These are phyloP conservation scores for Lagenaria siceraria DNA, from an alignment of 306 rosid species.

Conservation along the genomic window DNA sequence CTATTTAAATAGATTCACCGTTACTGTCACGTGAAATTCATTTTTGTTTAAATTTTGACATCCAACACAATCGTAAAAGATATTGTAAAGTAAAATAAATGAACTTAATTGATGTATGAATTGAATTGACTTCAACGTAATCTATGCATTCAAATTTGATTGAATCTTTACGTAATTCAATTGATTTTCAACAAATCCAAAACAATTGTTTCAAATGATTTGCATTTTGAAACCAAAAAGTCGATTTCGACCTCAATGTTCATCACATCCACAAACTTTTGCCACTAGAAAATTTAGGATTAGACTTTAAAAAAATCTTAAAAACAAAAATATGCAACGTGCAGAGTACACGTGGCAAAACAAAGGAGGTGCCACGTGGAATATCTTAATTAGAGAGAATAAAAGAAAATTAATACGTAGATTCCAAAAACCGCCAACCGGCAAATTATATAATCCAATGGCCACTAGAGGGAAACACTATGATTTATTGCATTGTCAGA, in stretches of 20 bases:
- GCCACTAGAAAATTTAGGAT: neutral
- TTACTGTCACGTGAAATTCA: too few relatives aligned
- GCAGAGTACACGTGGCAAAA: neutral
- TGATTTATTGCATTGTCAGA: neutral
- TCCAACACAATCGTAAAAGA: too few relatives aligned
- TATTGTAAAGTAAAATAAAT: too few relatives aligned
- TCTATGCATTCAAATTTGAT: too few relatives aligned
- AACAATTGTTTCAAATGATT: too few relatives aligned
- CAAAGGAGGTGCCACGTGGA: neutral
- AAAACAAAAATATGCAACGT: neutral
- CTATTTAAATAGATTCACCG: too few relatives aligned
- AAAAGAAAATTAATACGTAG: neutral
- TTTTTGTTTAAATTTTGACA: too few relatives aligned
- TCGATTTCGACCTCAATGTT: neutral
- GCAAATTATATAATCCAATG: neutral
- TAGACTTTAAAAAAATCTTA: neutral
- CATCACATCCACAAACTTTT: neutral
- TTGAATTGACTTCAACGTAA: too few relatives aligned
- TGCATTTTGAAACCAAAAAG: neutral
- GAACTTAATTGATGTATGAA: too few relatives aligned
- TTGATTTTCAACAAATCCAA: too few relatives aligned
- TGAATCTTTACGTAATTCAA: too few relatives aligned
- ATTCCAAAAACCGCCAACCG: neutral
- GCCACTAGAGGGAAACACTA: neutral
- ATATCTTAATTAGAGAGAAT: neutral